These are phyloP conservation scores for Climacium dendroides DNA, from an alignment of 225 moss, liverwort and hornwort species.

Conservation along the genomic window DNA sequence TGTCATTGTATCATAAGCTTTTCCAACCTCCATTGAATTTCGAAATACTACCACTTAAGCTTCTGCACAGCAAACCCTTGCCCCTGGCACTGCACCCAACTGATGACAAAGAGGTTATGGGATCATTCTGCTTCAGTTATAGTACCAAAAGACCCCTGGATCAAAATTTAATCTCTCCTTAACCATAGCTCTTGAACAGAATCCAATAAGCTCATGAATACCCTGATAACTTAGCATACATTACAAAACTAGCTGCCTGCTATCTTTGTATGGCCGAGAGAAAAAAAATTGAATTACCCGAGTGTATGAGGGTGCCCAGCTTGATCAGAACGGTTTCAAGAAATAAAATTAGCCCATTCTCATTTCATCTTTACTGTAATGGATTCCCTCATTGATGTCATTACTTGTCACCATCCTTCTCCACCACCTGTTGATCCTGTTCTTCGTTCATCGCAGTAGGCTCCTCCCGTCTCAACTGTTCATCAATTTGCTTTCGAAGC, in stretches of 20 bases:
- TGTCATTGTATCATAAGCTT: not conserved
- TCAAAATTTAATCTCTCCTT: not conserved
- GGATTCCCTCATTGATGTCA: not conserved
- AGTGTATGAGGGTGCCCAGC: not conserved
- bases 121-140: not conserved
- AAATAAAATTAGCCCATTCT: not conserved
- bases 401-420: constrained; percentile 22
- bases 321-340: not conserved
- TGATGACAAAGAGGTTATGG: not conserved
- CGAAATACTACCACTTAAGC: not conserved
- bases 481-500: constrained; percentile 44
- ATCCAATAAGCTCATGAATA: not conserved
- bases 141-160: not conserved
- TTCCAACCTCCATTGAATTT: not conserved
- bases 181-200: not conserved
- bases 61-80: not conserved
- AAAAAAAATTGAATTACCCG: not conserved
- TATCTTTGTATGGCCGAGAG: not conserved
- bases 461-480: constrained; percentile 27
- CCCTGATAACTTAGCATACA: not conserved
- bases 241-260: not conserved
- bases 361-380: not conserved
- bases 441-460: constrained; percentile 29
- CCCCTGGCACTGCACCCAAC: not conserved
- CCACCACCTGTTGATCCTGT: constrained; percentile 15